Evolutionary conservation across 2,329 filamentous ascomycete species (phyloP), one percentile per base, ranked within the genome.

Genomic region (Claviceps fusiformis): DNA sequence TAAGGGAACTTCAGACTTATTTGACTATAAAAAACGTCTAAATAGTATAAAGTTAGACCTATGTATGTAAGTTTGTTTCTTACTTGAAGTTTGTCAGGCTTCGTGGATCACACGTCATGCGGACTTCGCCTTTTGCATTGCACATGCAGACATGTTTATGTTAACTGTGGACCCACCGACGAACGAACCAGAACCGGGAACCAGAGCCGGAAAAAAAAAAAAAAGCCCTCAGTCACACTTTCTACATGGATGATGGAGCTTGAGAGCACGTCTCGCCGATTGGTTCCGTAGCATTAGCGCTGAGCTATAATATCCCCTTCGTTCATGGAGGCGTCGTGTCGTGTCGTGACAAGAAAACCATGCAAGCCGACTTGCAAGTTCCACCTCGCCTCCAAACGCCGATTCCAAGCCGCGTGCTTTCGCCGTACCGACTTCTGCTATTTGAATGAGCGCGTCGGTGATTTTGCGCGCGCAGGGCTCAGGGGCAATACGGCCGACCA

Each of bases 261-360:
- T n/a, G 7, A 10, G 2, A 5, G 17, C 5, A 17, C 15, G 39
- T 41, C 39, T 41, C 35, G 10, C 35, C 37, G 4, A 44, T 44
- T 29, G 35, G 37, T 15, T 48, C 29, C 46, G 5, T 19, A 5
- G 15, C 39, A 17, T 5, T 35, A 10, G 49, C 37, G 49, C 49
- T 43, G 49, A 46, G 52, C 55, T 52, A 54, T 46, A 51, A 31
- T 17, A 31, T 17, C 29, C 55, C n/a, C 11, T 44, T 44, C 46
- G 48, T 44, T 35, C 50, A 45, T 37, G 46, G 45, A 44, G 45
- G 45, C 24, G 31, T 33, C 11, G 11, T 2, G 31, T n/a, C n/a
- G n/a, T n/a, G 9, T 3, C 27, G 33, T 0, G 31, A 13, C 31
- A 39, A 17, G 19, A 41, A 39, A 50, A 33, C 10, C 35, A 41